phyloP scores from a whole-genome alignment of 768 basidiomycete species.

The Thelephora ganbajun region DNA sequence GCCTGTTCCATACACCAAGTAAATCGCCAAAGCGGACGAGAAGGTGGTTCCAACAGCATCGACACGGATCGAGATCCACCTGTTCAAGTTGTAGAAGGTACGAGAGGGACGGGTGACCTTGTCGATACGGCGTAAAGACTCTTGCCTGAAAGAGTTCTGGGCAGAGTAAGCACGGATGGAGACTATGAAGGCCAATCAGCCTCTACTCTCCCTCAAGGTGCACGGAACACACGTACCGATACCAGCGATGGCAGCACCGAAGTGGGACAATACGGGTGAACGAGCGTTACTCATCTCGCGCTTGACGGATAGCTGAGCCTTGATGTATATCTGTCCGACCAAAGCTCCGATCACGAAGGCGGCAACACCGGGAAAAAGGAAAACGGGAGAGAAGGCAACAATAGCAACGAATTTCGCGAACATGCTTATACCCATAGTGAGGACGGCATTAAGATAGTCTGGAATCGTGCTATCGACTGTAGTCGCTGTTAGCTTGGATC shows the following conservation, averaged over 20 bases:
- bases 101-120: conserved; percentile 31
- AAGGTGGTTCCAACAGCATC: conserved; percentile 46
- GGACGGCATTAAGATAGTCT: neutral
- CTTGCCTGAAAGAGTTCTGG: conserved; percentile 29
- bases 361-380: conserved; percentile 22
- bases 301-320: conserved; percentile 37
- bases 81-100: conserved; percentile 29
- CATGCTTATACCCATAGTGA: conserved; percentile 17
- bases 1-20: conserved; percentile 32
- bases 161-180: conserved; percentile 56
- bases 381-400: conserved; percentile 20
- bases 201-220: neutral
- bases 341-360: conserved; percentile 21
- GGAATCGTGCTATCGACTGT: conserved; percentile 9
- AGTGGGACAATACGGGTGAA: conserved; percentile 24
- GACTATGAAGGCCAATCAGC: conserved; percentile 15
- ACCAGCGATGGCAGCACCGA: conserved; percentile 46
- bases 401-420: conserved; percentile 21
- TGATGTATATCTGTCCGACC: conserved; percentile 32
- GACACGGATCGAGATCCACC: conserved; percentile 33
- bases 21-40: conserved; percentile 37
- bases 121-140: conserved; percentile 39
- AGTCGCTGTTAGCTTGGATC: neutral
- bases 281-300: conserved; percentile 33
- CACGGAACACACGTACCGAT: conserved; percentile 19